Evolutionary conservation across 1,284 basidiomycete genomes (phyloP).

Genomic region (Naganishia cerealis): DNA sequence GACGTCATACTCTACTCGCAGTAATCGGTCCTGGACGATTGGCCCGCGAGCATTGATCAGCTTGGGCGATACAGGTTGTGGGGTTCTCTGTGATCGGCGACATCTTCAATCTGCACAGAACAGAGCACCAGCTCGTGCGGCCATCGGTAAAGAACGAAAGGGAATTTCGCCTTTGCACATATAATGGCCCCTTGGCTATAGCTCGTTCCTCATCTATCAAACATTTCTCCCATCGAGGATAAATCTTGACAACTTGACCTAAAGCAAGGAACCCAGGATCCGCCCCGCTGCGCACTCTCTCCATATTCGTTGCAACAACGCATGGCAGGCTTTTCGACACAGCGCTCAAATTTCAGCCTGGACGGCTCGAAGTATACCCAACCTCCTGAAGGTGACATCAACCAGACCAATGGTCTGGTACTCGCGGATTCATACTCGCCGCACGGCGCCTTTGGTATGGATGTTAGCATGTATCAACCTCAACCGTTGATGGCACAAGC

Average conservation of each 20-base stretch:
- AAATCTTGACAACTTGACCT: not conserved
- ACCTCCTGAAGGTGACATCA: not conserved
- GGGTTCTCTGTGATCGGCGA: too few species aligned
- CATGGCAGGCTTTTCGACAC: slow-evolving; percentile 8
- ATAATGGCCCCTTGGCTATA: not conserved
- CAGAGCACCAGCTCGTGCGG: too few species aligned
- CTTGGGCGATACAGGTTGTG: not conserved
- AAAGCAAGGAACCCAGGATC: not conserved
- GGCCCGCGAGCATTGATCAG: not conserved
- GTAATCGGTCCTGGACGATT: not conserved
- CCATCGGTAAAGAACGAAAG: not conserved
- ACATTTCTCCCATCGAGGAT: too few species aligned
- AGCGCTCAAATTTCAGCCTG: not conserved
- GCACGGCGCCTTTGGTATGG: not conserved
- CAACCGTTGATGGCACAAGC: not conserved
- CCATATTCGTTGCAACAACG: not conserved
- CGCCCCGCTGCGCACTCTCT: not conserved
- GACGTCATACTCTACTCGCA: not conserved
- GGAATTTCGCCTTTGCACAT: not conserved
- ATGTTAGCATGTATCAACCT: not conserved
- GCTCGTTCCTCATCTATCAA: not conserved
- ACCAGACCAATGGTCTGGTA: not conserved
- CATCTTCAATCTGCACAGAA: too few species aligned
- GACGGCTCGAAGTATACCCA: slow-evolving; percentile 2
- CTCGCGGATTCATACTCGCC: not conserved